These are phyloP conservation scores for Rosa rugosa DNA, from an alignment of 306 rosid species.

Conservation along the genomic window DNA sequence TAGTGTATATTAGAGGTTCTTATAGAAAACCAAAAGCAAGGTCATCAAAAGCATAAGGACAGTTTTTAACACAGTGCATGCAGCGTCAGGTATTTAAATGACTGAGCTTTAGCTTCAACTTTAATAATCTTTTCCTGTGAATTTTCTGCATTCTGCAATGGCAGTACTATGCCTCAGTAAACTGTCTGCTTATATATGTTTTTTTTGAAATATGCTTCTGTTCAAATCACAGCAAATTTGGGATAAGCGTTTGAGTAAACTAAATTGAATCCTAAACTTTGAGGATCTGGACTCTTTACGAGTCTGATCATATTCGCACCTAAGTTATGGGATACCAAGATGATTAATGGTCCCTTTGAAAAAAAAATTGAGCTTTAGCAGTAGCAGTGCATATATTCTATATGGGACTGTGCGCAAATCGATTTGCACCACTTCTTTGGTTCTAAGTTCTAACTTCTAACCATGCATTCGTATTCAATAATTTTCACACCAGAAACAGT, in stretches of 20 bases:
- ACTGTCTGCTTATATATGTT: background rate
- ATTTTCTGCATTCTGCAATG: constrained; percentile 1
- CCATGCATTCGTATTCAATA: background rate
- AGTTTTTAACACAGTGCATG: background rate
- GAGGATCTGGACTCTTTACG: background rate
- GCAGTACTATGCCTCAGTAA: background rate
- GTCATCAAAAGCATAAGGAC: background rate
- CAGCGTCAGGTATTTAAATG: background rate
- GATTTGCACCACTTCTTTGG: background rate
- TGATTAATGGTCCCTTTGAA: background rate
- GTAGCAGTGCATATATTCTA: background rate
- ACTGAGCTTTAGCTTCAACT: background rate
- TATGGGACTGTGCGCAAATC: background rate
- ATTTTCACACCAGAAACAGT: background rate
- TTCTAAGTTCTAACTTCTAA: constrained; percentile 1
- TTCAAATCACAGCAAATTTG: background rate
- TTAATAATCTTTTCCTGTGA: background rate
- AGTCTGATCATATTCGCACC: background rate
- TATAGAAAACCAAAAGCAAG: background rate
- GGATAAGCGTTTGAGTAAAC: background rate
- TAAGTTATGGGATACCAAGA: background rate
- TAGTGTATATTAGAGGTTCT: background rate
- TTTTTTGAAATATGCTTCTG: background rate
- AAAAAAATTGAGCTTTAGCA: background rate
- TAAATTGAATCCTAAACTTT: background rate